These are phyloP conservation scores for Paragyromitra xinjiangensis DNA, from an alignment of 495 filamentous ascomycete species.

Conservation along the genomic window DNA sequence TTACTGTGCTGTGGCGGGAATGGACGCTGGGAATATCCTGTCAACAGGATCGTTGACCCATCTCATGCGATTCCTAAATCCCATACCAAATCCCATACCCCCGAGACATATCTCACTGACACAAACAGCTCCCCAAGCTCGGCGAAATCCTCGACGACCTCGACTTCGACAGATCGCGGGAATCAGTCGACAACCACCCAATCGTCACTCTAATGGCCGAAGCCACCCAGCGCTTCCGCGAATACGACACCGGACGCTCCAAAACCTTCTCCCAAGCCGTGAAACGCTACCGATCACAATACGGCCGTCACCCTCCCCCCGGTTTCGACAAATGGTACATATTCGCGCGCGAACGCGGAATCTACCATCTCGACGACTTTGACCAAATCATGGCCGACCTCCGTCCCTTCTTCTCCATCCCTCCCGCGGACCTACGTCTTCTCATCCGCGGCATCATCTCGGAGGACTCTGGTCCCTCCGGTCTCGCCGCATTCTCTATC, in stretches of 20 bases:
- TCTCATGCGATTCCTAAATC: background rate
- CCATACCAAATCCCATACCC: background rate
- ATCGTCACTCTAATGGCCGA: constrained; percentile 41
- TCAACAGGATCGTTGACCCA: background rate
- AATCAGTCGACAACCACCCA: constrained; percentile 34
- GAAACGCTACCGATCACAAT: constrained; percentile 67
- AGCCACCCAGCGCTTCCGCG: constrained; percentile 29
- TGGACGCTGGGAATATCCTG: background rate
- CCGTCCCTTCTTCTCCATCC: constrained; percentile 74
- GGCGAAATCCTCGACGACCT: constrained; percentile 16
- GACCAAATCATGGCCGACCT: constrained; percentile 77
- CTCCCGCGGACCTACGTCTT: constrained; percentile 66
- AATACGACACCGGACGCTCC: constrained; percentile 38
- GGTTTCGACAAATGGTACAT: constrained; percentile 75
- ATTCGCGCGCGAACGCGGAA: constrained; percentile 69
- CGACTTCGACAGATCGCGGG: constrained; percentile 10
- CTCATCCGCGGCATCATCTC: constrained; percentile 60
- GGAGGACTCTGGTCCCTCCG: constrained; percentile 63
- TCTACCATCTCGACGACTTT: constrained; percentile 73
- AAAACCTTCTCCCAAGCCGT: constrained; percentile 68
- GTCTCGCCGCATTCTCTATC: constrained; percentile 63
- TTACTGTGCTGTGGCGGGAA: background rate
- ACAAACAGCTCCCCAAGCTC: constrained; percentile 1
- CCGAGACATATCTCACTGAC: constrained; percentile 7
- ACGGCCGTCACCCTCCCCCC: constrained; percentile 77